phyloP scores from a whole-genome alignment of 2,329 filamentous ascomycete genomes.

The Cladosporium sp. region DNA sequence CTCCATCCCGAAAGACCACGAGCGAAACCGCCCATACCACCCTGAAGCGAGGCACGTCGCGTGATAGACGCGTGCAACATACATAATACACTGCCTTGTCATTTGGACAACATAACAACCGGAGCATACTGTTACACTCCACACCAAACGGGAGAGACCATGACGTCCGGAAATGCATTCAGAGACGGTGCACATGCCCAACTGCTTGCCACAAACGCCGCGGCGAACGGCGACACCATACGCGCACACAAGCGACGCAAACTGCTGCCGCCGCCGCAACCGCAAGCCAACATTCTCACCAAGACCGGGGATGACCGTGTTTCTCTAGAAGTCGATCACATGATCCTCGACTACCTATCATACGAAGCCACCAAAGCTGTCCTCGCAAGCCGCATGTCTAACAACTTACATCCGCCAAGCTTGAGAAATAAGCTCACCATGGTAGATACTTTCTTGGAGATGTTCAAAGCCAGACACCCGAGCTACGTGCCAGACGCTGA shows the following conservation, averaged over 20 bases:
- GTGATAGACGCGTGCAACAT: constrained; percentile 10
- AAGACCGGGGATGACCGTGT: constrained; percentile 34
- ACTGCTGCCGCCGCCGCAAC: constrained; percentile 3
- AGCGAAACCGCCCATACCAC: constrained; percentile 20
- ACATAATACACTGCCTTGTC: neutral
- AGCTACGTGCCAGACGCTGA: constrained; percentile 38
- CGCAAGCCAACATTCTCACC: constrained; percentile 20
- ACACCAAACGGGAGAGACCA: neutral
- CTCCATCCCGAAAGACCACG: constrained; percentile 6
- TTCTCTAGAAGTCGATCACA: constrained; percentile 52
- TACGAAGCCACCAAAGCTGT: constrained; percentile 48
- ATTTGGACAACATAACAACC: neutral
- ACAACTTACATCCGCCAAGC: neutral
- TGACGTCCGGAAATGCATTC: constrained; percentile 14
- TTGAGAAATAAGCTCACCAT: constrained; percentile 23
- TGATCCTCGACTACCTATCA: constrained; percentile 59
- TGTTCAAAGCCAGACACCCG: constrained; percentile 45
- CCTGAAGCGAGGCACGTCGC: constrained; percentile 20
- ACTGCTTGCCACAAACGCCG: neutral
- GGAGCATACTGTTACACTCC: neutral
- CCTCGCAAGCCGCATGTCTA: constrained; percentile 34
- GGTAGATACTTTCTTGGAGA: constrained; percentile 44
- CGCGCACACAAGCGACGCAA: constrained; percentile 20
- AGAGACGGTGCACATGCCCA: constrained; percentile 10
- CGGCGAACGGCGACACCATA: constrained; percentile 1